Conservation (phyloP, 768 basidiomycete genomes). For the Postia placenta region DNA sequence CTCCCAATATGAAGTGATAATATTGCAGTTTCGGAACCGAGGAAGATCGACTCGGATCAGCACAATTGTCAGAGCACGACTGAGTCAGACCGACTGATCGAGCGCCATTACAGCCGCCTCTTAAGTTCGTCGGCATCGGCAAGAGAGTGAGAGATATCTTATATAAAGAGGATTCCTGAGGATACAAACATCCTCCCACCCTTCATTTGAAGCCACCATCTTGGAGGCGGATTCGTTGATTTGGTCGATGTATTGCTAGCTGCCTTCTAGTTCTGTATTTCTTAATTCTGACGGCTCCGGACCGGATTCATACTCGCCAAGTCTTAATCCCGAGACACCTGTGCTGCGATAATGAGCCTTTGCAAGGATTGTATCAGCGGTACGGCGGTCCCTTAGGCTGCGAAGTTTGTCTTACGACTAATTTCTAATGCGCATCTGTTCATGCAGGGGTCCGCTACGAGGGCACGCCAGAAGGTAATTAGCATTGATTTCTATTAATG, state of each 20-base stretch:
- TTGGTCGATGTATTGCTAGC: not conserved
- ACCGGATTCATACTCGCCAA: not conserved
- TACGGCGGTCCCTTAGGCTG: slow-evolving; percentile 14
- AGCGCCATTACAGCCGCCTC: too few species aligned
- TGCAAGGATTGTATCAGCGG: slow-evolving; percentile 54
- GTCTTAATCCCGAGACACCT: not conserved
- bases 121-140: too few species aligned
- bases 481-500: not conserved
- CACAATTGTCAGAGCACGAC: too few species aligned
- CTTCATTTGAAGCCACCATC: too few species aligned
- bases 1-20: too few species aligned
- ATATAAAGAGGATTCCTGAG: not conserved
- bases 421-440: slow-evolving; percentile 3
- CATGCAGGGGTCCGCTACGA: slow-evolving; percentile 21
- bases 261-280: not conserved
- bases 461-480: slow-evolving; percentile 17
- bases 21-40: too few species aligned
- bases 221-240: too few species aligned
- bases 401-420: not conserved
- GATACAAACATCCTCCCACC: not conserved
- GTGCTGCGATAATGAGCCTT: slow-evolving; percentile 36
- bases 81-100: too few species aligned
- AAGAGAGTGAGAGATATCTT: too few species aligned
- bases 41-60: too few species aligned
- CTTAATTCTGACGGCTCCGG: not conserved